Base-by-base conservation (phyloP, 1,284 basidiomycete species). In the Ceratobasidium sp. region DNA sequence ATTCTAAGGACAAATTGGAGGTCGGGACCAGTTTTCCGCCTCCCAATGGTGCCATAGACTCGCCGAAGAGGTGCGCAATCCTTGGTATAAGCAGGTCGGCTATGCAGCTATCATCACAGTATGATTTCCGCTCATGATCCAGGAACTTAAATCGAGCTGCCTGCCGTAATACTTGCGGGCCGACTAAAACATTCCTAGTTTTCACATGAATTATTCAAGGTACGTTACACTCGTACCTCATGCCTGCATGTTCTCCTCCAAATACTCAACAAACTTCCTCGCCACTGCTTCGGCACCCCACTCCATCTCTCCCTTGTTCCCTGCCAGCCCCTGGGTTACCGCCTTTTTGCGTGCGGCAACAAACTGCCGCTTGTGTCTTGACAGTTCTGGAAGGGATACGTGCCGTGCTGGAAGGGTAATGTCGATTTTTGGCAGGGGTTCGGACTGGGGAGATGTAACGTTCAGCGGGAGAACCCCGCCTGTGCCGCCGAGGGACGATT, bases 301-400 rank as follows among this genome's bases (percentile, higher is more conserved):
- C 80, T 92, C 91, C 27, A 95, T 90, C 23, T 85, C 84, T 0
- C 94, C 93, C 76, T 91, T 93, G 30, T 76, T 76, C 80, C 95
- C 94, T 16, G 90, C 91, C n/a, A 93, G 92, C 23, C 94, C 93
- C 4, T 94, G 89, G 8, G 92, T 93, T 79, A 96, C 92, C n/a
- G 94, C 94, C 81, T 94, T 95, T 82, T 93, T 94, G 83, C 97
- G 95, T 52, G 94, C 88, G 0, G 89, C 90, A 48, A 97, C 93
- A 82, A 96, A 98, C 82, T 96, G 95, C 64, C 96, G 88, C 83
- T 97, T 97, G 68, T 93, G 86, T 35, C 96, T 87, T 83, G 96
- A 95, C 74, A 97, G 86, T 85, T 96, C 95, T 0, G 94, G 91
- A 27, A 97, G 87, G 23, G 95, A 94, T 33, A 96, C 82, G 68